Conservation (phyloP, 371 early-diverging fungal genomes). For the Dichotomocladium elegans region DNA sequence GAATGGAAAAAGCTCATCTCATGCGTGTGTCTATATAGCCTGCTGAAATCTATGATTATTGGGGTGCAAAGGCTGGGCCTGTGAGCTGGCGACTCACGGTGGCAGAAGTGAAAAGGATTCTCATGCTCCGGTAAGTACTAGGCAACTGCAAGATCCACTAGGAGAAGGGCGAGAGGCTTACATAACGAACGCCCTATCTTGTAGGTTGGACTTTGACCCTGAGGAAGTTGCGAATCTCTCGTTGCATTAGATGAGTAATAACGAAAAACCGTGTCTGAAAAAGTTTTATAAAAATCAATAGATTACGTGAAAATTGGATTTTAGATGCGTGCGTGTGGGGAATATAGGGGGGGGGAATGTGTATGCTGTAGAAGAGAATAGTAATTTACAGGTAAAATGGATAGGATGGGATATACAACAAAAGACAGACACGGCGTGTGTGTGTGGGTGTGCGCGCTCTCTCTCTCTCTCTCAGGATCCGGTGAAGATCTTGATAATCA, state of each 20-base stretch:
- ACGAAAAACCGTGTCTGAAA: background rate
- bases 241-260: slow-evolving; percentile 16
- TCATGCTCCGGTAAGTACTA: slow-evolving; percentile 50
- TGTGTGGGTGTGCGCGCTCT: no score
- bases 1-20: background rate
- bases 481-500: slow-evolving; percentile 52
- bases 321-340: no score
- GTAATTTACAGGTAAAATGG: no score
- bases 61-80: slow-evolving; percentile 55
- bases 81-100: slow-evolving; percentile 39
- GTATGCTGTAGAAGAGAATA: no score
- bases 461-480: no score
- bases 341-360: no score
- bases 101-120: slow-evolving; percentile 56
- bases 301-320: no score
- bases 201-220: slow-evolving; percentile 45
- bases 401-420: no score
- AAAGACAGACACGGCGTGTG: no score
- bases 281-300: background rate
- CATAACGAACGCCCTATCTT: background rate
- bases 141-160: no score
- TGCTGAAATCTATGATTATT: slow-evolving; percentile 66
- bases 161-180: background rate
- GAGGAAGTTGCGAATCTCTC: slow-evolving; percentile 42
- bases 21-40: slow-evolving; percentile 27